These are phyloP conservation scores for Ensete glaucum DNA, from an alignment of 176 grass and related monocot genomes.

Conservation along the genomic window DNA sequence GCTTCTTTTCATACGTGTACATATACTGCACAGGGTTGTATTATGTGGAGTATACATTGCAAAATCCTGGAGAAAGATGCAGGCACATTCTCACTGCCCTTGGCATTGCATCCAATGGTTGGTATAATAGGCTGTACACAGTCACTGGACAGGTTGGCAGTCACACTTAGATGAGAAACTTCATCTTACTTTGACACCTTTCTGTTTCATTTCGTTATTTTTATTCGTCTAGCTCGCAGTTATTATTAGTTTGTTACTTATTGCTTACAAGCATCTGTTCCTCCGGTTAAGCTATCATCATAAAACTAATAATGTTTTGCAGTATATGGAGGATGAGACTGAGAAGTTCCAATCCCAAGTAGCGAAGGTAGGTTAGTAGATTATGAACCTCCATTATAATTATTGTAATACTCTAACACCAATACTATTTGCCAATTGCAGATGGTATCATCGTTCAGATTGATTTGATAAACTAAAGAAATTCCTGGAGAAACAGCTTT, in stretches of 20 bases:
- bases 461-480: constrained; percentile 29
- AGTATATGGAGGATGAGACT: constrained; percentile 69
- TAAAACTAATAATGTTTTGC: constrained; percentile 8
- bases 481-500: background rate
- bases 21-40: constrained; percentile 43
- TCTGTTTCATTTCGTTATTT: background rate
- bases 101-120: constrained; percentile 82
- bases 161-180: background rate
- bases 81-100: constrained; percentile 71
- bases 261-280: constrained; percentile 9
- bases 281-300: background rate
- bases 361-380: constrained; percentile 39
- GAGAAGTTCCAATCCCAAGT: constrained; percentile 53
- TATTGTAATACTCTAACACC: background rate
- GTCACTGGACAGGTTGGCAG: constrained; percentile 64
- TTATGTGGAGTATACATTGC: constrained; percentile 87
- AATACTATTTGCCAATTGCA: constrained; percentile 26
- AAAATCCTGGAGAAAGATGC: constrained; percentile 69
- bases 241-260: background rate
- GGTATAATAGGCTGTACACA: constrained; percentile 86
- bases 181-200: background rate
- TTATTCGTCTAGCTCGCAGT: background rate
- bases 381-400: background rate
- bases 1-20: background rate
- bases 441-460: constrained; percentile 62